A percentile compares a stretch with the other conserved stretches of the same genome.
These are phyloP conservation scores for Kockiozyma suomiensis DNA, from an alignment of 805 yeast genomes.

Conservation along the genomic window DNA sequence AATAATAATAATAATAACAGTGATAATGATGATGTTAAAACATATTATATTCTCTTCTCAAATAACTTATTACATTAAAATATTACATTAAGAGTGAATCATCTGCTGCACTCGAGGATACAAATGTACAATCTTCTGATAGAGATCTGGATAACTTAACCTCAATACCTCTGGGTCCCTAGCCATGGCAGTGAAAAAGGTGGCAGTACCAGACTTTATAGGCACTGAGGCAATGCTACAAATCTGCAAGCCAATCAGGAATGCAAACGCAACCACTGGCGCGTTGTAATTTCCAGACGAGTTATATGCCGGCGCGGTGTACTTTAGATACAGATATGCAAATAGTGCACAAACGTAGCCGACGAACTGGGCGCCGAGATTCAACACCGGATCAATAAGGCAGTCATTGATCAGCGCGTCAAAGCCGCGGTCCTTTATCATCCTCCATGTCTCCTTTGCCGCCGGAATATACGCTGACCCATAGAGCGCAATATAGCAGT, in stretches of 20 bases:
- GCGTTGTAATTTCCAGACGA: slow-evolving; percentile 62
- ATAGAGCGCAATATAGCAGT: slow-evolving; percentile 81
- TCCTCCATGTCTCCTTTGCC: slow-evolving; percentile 79
- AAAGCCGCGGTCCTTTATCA: slow-evolving; percentile 76
- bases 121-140: slow-evolving; percentile 62
- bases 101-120: slow-evolving; percentile 72
- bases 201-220: slow-evolving; percentile 77
- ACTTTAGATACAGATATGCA: slow-evolving; percentile 65
- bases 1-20: too few species aligned
- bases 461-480: slow-evolving; percentile 76
- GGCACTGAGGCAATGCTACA: slow-evolving; percentile 72
- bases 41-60: neutral
- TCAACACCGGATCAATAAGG: slow-evolving; percentile 73
- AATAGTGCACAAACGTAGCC: slow-evolving; percentile 67
- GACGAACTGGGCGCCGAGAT: slow-evolving; percentile 72
- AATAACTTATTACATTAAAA: neutral
- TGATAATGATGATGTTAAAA: too few species aligned
- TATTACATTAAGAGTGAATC: slow-evolving; percentile 36
- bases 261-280: slow-evolving; percentile 71
- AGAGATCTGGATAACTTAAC: slow-evolving; percentile 67
- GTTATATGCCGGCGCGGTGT: slow-evolving; percentile 70
- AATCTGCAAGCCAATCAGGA: slow-evolving; percentile 74
- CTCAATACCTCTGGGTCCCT: slow-evolving; percentile 83
- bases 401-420: slow-evolving; percentile 85
- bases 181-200: slow-evolving; percentile 81